Percentiles rank a stretch among this genome's conserved stretches.
phyloP scores from a whole-genome alignment of 805 yeast genomes.

The Zygotorulaspora chibaensis region DNA sequence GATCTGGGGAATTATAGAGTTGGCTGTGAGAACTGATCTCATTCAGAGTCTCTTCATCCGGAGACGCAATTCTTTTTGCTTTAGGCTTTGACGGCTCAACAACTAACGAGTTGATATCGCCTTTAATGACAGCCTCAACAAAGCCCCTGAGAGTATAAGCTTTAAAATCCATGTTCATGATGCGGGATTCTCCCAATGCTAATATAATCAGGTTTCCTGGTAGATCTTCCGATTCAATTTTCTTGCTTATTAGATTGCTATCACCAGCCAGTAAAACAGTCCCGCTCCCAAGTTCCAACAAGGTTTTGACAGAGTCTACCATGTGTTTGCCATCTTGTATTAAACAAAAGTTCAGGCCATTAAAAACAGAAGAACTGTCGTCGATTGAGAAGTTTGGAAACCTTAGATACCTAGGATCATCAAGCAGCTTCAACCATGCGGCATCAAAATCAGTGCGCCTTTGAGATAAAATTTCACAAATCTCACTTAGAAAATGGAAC shows the following conservation, averaged over 20 bases:
- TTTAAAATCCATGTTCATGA: conserved; percentile 18
- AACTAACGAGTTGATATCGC: conserved; percentile 7
- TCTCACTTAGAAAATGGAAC: conserved; percentile 4
- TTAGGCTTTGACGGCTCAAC: conserved; percentile 6
- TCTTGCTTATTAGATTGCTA: not conserved
- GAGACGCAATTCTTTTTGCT: not conserved
- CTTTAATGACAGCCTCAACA: conserved; percentile 22
- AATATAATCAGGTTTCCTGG: not conserved
- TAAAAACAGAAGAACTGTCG: not conserved
- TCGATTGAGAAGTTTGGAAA: not conserved
- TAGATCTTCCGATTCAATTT: not conserved
- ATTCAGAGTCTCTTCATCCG: not conserved
- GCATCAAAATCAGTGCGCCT: conserved; percentile 14
- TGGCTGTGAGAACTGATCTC: not conserved
- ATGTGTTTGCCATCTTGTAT: not conserved
- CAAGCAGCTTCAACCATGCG: conserved; percentile 9
- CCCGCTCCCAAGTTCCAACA: conserved; percentile 8
- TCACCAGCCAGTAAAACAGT: not conserved
- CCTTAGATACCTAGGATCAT: not conserved
- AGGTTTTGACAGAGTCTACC: not conserved
- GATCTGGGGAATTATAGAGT: conserved; percentile 3
- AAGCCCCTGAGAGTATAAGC: conserved; percentile 29
- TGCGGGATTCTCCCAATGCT: conserved; percentile 12
- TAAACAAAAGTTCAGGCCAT: conserved; percentile 6
- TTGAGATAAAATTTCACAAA: conserved; percentile 1